Base-by-base conservation (phyloP, 106 monocot genomes). In the Apostasia ramifera region DNA sequence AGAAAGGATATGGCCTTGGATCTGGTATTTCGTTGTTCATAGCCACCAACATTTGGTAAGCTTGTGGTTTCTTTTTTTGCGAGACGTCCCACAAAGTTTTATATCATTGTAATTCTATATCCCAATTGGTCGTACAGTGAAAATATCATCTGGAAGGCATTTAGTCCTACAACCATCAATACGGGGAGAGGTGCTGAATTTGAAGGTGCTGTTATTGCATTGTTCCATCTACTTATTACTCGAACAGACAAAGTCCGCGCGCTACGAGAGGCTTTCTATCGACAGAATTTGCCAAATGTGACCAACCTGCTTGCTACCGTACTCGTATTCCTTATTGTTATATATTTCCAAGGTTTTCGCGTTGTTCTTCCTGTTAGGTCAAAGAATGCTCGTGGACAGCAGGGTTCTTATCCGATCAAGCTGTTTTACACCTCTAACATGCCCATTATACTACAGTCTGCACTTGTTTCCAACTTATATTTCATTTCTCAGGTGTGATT, bases 171-270 rank as follows among this genome's bases (percentile, higher is more conserved):
- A 67, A 73, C 79, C 9, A 79, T 79, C 15, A 79, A 79, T 61
- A 73, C 67, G 61, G 79, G 79, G 41, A 66, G 73, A 4, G 73
- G 79, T 68, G 79, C 73, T 45, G 79, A 79, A 54, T 79, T 79
- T 73, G 79, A 79, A 63, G 79, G 79, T 44, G 79, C 79, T 40
- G 79, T 79, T 47, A 79, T 79, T 79, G 79, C 79, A 10, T 79
- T 79, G n/a, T 79, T 79, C 54, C 79, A 79, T 53, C 67, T 79
- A 6, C 67, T 79, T 11, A 79, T 79, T 66, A 73, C 79, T 54
- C 59, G 79, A 40, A 68, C 68, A 54, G 79, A 79, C 48, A 79
- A 79, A 62, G 72, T 79, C 59, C 52, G 79, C 39, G 72, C 79
- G 55, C 68, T 79, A n/a, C 72, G 73, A 38, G 71, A 72, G 60